Evolutionary conservation across 148 eudicot species (phyloP).

Genomic region (Diospyros lotus): DNA sequence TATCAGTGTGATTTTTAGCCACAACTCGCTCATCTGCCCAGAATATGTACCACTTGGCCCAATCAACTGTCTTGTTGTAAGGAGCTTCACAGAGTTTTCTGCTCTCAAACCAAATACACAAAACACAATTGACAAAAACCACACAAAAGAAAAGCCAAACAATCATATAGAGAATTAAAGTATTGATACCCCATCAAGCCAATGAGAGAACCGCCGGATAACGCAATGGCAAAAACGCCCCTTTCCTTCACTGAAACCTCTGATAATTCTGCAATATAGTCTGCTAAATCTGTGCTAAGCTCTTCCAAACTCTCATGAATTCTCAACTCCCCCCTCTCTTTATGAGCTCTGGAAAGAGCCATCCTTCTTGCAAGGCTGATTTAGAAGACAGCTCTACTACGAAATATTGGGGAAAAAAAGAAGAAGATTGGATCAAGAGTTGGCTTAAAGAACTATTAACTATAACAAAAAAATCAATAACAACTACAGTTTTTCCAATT

Average conservation of each 20-base stretch:
- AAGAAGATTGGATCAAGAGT: not conserved
- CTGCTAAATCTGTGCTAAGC: slow-evolving; percentile 73
- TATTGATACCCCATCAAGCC: slow-evolving; percentile 58
- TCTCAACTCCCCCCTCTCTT: slow-evolving; percentile 70
- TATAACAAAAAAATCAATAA: not conserved
- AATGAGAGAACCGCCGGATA: slow-evolving; percentile 91
- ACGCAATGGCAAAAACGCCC: slow-evolving; percentile 76
- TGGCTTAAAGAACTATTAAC: not conserved
- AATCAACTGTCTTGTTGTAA: slow-evolving; percentile 78
- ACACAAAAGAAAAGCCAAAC: slow-evolving; percentile 2
- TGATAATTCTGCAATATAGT: slow-evolving; percentile 76
- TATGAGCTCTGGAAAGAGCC: slow-evolving; percentile 54
- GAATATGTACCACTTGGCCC: slow-evolving; percentile 88
- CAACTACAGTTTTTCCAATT: not conserved
- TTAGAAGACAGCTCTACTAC: slow-evolving; percentile 5
- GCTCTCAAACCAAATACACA: slow-evolving; percentile 20
- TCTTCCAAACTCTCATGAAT: slow-evolving; percentile 72
- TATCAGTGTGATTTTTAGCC: slow-evolving; percentile 71
- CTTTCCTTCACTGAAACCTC: slow-evolving; percentile 76
- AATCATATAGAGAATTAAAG: slow-evolving; percentile 6
- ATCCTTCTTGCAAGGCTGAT: slow-evolving; percentile 35
- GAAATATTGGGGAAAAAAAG: not conserved
- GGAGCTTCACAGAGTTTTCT: slow-evolving; percentile 83
- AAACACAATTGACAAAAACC: slow-evolving; percentile 4
- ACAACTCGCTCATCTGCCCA: slow-evolving; percentile 94